Evolutionary conservation across 352 stramenopile genomes (phyloP).

Genomic region (Plasmopara halstedii): DNA sequence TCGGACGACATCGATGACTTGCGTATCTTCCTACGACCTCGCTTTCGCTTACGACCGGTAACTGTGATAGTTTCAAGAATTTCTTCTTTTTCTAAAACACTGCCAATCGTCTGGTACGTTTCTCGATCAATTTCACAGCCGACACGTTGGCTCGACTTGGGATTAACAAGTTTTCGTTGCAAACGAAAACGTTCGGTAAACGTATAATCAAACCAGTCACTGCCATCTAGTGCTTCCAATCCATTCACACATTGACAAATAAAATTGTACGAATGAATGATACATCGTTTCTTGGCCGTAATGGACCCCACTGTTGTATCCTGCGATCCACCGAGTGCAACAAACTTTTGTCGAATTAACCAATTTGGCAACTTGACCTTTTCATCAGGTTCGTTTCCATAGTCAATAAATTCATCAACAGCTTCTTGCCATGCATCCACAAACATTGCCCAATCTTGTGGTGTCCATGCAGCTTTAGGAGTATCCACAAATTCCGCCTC

Average conservation of each 20-base stretch:
- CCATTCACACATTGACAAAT: conserved; percentile 21
- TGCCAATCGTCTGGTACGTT: conserved; percentile 20
- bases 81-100: conserved; percentile 28
- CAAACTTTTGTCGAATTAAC: conserved; percentile 33
- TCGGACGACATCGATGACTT: conserved; percentile 24
- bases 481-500: conserved; percentile 1
- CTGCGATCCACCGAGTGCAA: conserved; percentile 14
- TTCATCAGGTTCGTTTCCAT: conserved; percentile 22
- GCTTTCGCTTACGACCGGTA: conserved; percentile 22
- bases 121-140: conserved; percentile 24
- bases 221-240: conserved; percentile 18
- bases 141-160: conserved; percentile 28
- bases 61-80: conserved; percentile 17
- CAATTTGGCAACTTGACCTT: conserved; percentile 36
- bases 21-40: conserved; percentile 10
- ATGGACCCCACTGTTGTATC: conserved; percentile 30
- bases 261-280: conserved; percentile 32
- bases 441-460: conserved; percentile 23
- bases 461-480: conserved; percentile 13
- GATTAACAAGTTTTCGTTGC: conserved; percentile 23
- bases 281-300: conserved; percentile 28
- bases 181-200: conserved; percentile 24
- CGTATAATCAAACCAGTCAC: conserved; percentile 27
- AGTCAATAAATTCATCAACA: conserved; percentile 27
- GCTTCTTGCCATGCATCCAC: conserved; percentile 28